Evolutionary conservation across 2,329 filamentous ascomycete genomes (phyloP).

Genomic region (Aspergillus floridensis): DNA sequence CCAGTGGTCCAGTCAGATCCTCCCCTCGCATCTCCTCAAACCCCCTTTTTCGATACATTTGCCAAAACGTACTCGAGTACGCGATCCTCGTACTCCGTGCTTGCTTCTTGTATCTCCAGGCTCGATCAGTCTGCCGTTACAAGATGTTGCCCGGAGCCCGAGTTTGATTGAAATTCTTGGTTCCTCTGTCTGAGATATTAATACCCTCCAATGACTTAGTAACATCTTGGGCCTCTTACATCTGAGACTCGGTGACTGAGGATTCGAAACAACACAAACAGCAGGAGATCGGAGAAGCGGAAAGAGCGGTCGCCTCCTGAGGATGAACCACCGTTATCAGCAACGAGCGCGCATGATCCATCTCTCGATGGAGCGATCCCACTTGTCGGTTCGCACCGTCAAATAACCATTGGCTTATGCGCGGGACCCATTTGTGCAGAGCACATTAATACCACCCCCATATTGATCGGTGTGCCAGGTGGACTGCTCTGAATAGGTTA

Average conservation of each 20-base stretch:
- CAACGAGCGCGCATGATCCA: neutral
- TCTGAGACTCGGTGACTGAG: neutral
- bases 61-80: neutral
- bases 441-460: neutral
- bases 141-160: neutral
- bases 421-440: slow-evolving; percentile 5
- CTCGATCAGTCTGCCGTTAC: neutral
- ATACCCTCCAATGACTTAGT: slow-evolving; percentile 5
- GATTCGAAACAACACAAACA: neutral
- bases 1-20: neutral
- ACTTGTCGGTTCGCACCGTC: slow-evolving; percentile 15
- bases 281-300: neutral
- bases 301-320: slow-evolving; percentile 4
- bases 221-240: neutral
- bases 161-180: neutral
- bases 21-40: neutral
- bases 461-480: neutral
- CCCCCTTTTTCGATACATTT: slow-evolving; percentile 5
- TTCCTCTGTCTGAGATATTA: slow-evolving; percentile 1
- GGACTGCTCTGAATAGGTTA: neutral
- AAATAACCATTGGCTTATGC: slow-evolving; percentile 14
- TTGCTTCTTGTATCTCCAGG: neutral
- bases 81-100: neutral
- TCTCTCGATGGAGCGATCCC: slow-evolving; percentile 13
- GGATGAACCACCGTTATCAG: slow-evolving; percentile 6